A percentile compares a stretch with the other conserved stretches of the same genome.
Conservation (phyloP, 495 filamentous ascomycete species). For the Thermochaetoides thermophila region DNA sequence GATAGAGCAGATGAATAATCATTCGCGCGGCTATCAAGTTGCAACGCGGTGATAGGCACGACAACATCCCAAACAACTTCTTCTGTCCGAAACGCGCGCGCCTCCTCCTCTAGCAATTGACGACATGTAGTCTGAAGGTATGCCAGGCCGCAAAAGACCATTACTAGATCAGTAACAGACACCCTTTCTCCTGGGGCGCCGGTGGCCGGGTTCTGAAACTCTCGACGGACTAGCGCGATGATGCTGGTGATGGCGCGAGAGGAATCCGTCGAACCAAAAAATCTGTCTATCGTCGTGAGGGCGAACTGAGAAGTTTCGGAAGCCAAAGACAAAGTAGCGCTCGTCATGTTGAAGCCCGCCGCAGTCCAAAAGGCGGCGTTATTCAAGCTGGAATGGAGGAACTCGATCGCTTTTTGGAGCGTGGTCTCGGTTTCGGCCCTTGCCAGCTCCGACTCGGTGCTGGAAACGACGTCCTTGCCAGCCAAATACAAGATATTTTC, state of each 20-base stretch:
- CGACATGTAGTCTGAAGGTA: constrained; percentile 56
- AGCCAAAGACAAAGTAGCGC: constrained; percentile 44
- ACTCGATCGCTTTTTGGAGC: constrained; percentile 47
- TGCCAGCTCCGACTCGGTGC: constrained; percentile 39
- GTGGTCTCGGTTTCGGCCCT: constrained; percentile 46
- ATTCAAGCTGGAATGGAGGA: constrained; percentile 46
- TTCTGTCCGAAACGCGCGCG: constrained; percentile 35
- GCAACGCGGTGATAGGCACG: constrained; percentile 51
- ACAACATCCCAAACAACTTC: constrained; percentile 73
- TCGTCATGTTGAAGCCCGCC: constrained; percentile 54
- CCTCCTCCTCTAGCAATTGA: constrained; percentile 41
- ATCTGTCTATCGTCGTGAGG: constrained; percentile 53
- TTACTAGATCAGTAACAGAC: constrained; percentile 47
- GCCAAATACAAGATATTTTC: constrained; percentile 53
- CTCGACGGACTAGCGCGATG: constrained; percentile 54
- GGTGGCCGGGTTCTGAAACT: constrained; percentile 50
- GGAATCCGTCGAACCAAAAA: constrained; percentile 64
- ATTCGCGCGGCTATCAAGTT: too few relatives aligned
- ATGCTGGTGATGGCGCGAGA: constrained; percentile 70
- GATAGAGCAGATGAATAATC: too few relatives aligned
- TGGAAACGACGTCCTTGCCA: constrained; percentile 47
- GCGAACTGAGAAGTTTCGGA: constrained; percentile 51
- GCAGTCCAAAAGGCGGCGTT: constrained; percentile 52
- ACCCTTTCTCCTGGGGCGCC: constrained; percentile 45
- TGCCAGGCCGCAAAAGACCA: constrained; percentile 55